Evolutionary conservation across 2,329 filamentous ascomycete genomes (phyloP).

Genomic region (Trichophyton rubrum): DNA sequence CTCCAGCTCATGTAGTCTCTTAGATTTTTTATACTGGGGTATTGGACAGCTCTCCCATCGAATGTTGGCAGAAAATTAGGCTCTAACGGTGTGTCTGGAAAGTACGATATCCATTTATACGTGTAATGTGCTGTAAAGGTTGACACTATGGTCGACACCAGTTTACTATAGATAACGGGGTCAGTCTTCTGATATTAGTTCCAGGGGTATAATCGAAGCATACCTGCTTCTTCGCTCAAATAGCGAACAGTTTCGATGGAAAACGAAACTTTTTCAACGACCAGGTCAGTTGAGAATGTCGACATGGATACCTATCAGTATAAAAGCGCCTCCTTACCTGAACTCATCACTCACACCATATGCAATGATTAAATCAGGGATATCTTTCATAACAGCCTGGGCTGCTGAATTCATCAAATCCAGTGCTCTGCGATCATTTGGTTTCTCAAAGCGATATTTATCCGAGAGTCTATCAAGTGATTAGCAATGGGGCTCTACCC

Average conservation of each 20-base stretch:
- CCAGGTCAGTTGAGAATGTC: not conserved
- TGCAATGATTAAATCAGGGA: slow-evolving; percentile 73
- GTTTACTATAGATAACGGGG: slow-evolving; percentile 48
- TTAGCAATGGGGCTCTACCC: not conserved
- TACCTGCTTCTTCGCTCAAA: slow-evolving; percentile 78
- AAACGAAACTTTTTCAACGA: slow-evolving; percentile 55
- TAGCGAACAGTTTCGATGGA: slow-evolving; percentile 66
- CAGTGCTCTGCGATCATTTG: slow-evolving; percentile 76
- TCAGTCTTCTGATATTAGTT: not conserved
- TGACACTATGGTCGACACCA: slow-evolving; percentile 80
- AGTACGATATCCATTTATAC: slow-evolving; percentile 63
- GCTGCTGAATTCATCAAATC: slow-evolving; percentile 93
- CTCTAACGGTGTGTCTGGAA: slow-evolving; percentile 57
- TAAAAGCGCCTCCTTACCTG: slow-evolving; percentile 28
- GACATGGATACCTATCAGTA: not conserved
- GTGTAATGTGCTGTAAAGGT: slow-evolving; percentile 90
- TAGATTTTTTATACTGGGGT: slow-evolving; percentile 69
- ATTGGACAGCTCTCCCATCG: slow-evolving; percentile 81
- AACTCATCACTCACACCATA: slow-evolving; percentile 96
- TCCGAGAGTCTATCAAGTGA: slow-evolving; percentile 54
- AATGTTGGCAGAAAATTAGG: slow-evolving; percentile 68
- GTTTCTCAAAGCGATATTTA: slow-evolving; percentile 77
- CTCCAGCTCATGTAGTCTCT: slow-evolving; percentile 95
- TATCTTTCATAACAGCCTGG: slow-evolving; percentile 65
- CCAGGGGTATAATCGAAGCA: slow-evolving; percentile 14